Percentiles rank a stretch among this genome's conserved stretches.
Evolutionary conservation across 1,284 basidiomycete species (phyloP).

Genomic region (Ceratobasidium sp.): DNA sequence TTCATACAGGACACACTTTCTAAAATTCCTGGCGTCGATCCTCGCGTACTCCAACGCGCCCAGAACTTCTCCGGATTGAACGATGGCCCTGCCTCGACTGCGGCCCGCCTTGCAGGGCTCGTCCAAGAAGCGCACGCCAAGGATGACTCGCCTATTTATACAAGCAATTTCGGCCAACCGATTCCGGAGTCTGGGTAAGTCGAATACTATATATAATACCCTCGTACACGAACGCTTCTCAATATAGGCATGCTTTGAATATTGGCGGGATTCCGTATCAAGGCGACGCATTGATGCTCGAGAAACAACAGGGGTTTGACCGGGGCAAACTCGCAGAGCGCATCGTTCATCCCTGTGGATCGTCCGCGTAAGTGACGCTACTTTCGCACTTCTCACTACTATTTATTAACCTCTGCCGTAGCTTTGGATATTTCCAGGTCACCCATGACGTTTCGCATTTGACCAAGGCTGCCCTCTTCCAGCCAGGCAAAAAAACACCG

Average conservation of each 20-base stretch:
- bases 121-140: constrained; percentile 52
- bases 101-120: constrained; percentile 55
- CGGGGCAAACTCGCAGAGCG: constrained; percentile 55
- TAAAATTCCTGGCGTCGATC: constrained; percentile 55
- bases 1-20: constrained; percentile 55
- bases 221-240: not conserved
- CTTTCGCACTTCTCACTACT: not conserved
- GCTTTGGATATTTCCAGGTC: constrained; percentile 59
- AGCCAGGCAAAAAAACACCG: constrained; percentile 68
- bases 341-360: constrained; percentile 57
- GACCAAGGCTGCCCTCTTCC: constrained; percentile 79
- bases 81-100: constrained; percentile 55
- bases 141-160: constrained; percentile 55
- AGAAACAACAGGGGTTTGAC: constrained; percentile 57
- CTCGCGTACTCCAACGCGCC: constrained; percentile 54
- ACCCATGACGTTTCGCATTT: constrained; percentile 87
- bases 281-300: constrained; percentile 55
- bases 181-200: constrained; percentile 52
- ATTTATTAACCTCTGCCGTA: not conserved
- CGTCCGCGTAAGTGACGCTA: constrained; percentile 53
- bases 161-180: constrained; percentile 57
- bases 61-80: constrained; percentile 56
- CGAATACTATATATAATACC: not conserved
- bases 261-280: constrained; percentile 56
- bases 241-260: constrained; percentile 53